Evolutionary conservation across 2,329 filamentous ascomycete species (phyloP).

Genomic region (Botryotinia narcissicola): DNA sequence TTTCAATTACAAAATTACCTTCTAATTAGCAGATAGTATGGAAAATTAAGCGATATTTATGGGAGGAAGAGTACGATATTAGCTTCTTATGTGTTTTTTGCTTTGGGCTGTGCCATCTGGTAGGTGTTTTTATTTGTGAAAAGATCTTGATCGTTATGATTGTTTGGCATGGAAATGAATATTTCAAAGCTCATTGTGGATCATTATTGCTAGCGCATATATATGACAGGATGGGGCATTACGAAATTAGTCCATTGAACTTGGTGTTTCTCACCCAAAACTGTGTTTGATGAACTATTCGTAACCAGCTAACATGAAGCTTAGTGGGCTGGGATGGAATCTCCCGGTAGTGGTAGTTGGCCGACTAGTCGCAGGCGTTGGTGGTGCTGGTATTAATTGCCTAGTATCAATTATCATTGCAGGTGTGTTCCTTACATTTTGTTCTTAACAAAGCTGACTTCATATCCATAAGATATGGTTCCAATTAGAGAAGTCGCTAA

Average conservation of each 20-base stretch:
- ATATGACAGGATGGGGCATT: not conserved
- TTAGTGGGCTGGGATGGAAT: conserved; percentile 46
- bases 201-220: not conserved
- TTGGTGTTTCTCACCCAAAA: not conserved
- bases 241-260: not conserved
- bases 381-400: conserved; percentile 49
- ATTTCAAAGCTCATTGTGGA: not conserved
- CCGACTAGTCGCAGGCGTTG: conserved; percentile 51
- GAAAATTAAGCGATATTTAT: conserved; percentile 57
- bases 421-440: conserved; percentile 37
- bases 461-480: conserved; percentile 44
- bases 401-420: conserved; percentile 53
- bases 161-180: not conserved
- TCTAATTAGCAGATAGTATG: conserved; percentile 19
- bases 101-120: conserved; percentile 43
- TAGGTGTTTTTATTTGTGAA: conserved; percentile 35
- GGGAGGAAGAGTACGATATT: conserved; percentile 13
- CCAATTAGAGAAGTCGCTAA: conserved; percentile 51
- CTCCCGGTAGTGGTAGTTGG: conserved; percentile 52
- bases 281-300: rapidly evolving
- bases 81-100: conserved; percentile 50
- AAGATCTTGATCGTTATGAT: not conserved
- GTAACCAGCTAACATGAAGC: not conserved
- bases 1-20: not conserved
- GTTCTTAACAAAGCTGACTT: not conserved